Base-by-base conservation (phyloP, 2,329 filamentous ascomycete genomes). In the Sodiomyces alkalinus region DNA sequence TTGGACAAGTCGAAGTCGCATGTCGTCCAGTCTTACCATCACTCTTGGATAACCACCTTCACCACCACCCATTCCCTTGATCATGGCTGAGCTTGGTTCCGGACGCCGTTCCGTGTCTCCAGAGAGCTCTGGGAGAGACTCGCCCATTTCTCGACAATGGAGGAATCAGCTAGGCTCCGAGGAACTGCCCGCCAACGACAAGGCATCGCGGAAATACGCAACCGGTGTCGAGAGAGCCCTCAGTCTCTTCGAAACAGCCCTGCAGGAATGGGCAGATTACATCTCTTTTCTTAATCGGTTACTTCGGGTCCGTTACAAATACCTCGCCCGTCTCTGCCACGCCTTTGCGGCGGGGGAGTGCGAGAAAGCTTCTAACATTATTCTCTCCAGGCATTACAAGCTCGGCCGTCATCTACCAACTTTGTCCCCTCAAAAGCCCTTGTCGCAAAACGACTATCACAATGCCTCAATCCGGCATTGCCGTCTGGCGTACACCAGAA, bases 221-320 rank as follows among this genome's bases (percentile, higher is more conserved):
- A 72, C 77, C 27, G 80, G 74, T 33, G 76, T 98, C 39, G 87
- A 96, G 46, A 74, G 85, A 51, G 80, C 85, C 19, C 66, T 98
- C 36, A 71, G 80, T 25, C 65, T 93, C 19, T 98, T 94, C 58
- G 90, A 98, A 49, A 86, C 82, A 11, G 75, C 83, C 17, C 64
- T 94, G 41, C 85, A 96, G 55, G 90, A 98, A 72, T 98, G 90
- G 90, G 90, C 92, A 27, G 90, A 98, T 57, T 98, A 98, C 49
- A 98, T 98, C 45, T 93, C 87, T 12, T 98, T 96, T 50, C 60
- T 98, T 31, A 92, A 81, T 48, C 74, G 83, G 36, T 64, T 98
- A 27, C 63, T 93, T 36, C 96, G 94, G 72, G 82, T 86, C 50
- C 41, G 51, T 28, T 20, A 12, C n/a, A 14, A 3, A 19, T 11